phyloP scores from a whole-genome alignment of 352 stramenopile genomes.

The Globisporangium canariense region DNA sequence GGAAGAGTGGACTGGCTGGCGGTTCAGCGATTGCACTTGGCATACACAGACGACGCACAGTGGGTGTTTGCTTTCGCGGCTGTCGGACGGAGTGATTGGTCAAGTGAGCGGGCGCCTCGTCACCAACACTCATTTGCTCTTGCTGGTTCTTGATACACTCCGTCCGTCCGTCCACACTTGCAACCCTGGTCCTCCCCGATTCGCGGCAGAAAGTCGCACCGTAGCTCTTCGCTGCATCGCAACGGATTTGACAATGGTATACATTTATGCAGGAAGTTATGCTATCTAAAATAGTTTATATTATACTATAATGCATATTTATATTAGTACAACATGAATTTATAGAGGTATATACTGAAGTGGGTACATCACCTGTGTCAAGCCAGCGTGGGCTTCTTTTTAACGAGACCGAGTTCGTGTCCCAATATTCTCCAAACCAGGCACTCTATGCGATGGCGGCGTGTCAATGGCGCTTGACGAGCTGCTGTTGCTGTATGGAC shows the following conservation, averaged over 20 bases:
- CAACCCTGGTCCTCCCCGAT: background rate
- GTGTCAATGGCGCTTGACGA: constrained; percentile 5
- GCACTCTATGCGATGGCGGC: constrained; percentile 5
- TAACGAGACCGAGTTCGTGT: background rate
- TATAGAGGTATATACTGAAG: background rate
- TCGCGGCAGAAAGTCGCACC: constrained; percentile 2
- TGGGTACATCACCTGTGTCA: constrained; percentile 11
- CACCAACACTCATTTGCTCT: background rate
- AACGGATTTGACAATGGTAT: background rate
- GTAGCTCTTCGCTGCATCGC: background rate
- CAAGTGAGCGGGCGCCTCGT: background rate
- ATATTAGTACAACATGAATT: background rate
- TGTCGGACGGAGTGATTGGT: background rate
- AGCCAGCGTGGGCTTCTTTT: background rate
- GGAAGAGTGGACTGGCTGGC: background rate
- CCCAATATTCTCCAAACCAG: background rate
- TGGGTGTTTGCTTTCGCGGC: background rate
- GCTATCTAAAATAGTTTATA: background rate
- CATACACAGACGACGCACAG: background rate
- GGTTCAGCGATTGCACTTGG: background rate
- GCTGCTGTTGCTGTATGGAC: background rate
- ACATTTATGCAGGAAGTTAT: background rate
- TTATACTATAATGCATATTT: background rate
- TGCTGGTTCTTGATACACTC: background rate
- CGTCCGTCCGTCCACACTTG: background rate